Conservation (phyloP, 306 rosid species). For the Purshia tridentata region DNA sequence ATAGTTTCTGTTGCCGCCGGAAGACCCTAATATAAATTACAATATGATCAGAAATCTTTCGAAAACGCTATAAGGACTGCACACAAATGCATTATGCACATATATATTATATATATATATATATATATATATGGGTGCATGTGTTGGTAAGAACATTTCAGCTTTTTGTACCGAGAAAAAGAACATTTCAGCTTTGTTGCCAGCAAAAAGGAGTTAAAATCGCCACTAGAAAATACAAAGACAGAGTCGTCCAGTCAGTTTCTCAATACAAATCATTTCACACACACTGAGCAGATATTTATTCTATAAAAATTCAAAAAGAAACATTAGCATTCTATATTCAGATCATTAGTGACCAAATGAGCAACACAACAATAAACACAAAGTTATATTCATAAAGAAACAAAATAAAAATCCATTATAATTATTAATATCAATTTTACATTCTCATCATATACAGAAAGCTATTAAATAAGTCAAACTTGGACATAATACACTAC, state of each 20-base stretch:
- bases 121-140: no score
- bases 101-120: neutral
- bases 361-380: neutral
- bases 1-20: conserved; percentile 29
- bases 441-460: neutral
- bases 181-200: neutral
- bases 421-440: neutral
- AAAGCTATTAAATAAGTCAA: neutral
- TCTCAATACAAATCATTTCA: conserved; percentile 2
- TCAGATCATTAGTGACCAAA: neutral
- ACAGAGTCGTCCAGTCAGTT: neutral
- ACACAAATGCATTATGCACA: neutral
- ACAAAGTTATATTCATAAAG: neutral
- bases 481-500: neutral
- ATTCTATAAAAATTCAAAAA: neutral
- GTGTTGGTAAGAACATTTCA: no score
- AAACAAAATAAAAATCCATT: neutral
- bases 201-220: neutral
- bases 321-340: neutral
- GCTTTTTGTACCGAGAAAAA: no score
- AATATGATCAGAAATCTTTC: conserved; percentile 8
- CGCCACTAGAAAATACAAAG: neutral
- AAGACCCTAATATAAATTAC: conserved; percentile 37
- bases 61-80: neutral
- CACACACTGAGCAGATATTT: neutral